These are phyloP conservation scores for Rhodamnia rubescens DNA, from an alignment of 345 rosid genomes.

Conservation along the genomic window DNA sequence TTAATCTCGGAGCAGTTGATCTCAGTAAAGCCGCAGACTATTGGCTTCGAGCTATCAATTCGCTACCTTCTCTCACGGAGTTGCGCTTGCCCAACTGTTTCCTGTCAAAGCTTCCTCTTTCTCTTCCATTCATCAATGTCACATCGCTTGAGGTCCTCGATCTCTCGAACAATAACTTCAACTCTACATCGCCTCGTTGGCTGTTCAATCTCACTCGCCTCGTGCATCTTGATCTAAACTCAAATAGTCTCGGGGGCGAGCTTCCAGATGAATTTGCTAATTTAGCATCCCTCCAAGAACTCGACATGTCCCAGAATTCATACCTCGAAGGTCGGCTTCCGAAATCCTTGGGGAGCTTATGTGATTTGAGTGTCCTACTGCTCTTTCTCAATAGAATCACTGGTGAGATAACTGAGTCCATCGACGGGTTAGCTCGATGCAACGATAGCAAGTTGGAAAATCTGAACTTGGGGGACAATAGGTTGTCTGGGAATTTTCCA, in stretches of 20 bases:
- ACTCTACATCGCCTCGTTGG: not conserved
- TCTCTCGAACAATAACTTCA: constrained; percentile 17
- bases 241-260: not conserved
- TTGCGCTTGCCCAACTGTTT: constrained; percentile 11
- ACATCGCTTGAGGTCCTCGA: not conserved
- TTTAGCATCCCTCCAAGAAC: not conserved
- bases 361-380: not conserved
- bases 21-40: not conserved
- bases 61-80: constrained; percentile 22
- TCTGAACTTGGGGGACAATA: not conserved
- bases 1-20: not conserved
- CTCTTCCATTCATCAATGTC: constrained; percentile 9
- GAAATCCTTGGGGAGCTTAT: not conserved
- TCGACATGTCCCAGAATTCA: not conserved
- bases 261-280: not conserved
- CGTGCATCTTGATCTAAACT: not conserved
- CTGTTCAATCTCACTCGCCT: not conserved
- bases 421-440: not conserved
- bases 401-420: not conserved
- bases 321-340: not conserved
- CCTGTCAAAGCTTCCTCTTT: not conserved
- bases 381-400: not conserved
- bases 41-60: not conserved
- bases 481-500: not conserved
- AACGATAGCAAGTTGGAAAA: not conserved